These are phyloP conservation scores for Cyclotella sp. DNA, from an alignment of 108 stramenopile genomes.

Conservation along the genomic window DNA sequence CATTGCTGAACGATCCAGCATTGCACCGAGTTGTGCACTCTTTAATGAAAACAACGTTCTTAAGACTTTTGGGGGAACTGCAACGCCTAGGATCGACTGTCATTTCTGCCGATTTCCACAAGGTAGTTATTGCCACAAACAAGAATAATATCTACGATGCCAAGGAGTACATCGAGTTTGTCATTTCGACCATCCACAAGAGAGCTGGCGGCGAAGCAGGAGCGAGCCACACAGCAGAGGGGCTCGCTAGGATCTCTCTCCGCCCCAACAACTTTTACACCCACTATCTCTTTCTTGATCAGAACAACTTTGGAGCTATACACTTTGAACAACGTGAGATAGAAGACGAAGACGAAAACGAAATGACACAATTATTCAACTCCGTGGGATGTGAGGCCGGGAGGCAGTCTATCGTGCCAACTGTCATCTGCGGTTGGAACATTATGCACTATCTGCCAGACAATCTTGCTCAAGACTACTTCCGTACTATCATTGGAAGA, in stretches of 20 bases:
- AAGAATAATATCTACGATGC: conserved; percentile 85
- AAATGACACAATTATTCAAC: conserved; percentile 46
- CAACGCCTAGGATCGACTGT: conserved; percentile 94
- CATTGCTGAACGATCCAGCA: conserved; percentile 93
- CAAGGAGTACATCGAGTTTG: conserved; percentile 92
- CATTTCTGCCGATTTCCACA: conserved; percentile 90
- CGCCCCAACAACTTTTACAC: conserved; percentile 76
- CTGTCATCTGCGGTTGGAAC: conserved; percentile 89
- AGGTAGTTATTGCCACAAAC: conserved; percentile 93
- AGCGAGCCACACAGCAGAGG: conserved; percentile 46
- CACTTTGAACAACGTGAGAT: conserved; percentile 70
- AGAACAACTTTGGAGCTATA: conserved; percentile 94
- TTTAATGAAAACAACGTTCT: conserved; percentile 91
- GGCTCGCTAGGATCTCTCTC: conserved; percentile 70
- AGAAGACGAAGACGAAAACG: conserved; percentile 61
- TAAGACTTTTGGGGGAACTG: conserved; percentile 90
- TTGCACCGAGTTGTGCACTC: conserved; percentile 90
- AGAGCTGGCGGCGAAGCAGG: conserved; percentile 45
- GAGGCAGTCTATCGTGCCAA: conserved; percentile 59
- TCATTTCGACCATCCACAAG: conserved; percentile 84
- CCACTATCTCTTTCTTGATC: conserved; percentile 92
- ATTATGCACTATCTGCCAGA: conserved; percentile 84
- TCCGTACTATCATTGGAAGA: conserved; percentile 79
- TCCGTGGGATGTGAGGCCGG: conserved; percentile 21
- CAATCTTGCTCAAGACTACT: conserved; percentile 85